Base-by-base conservation (phyloP, 768 basidiomycete genomes). In the Cystofilobasidium capitatum region DNA sequence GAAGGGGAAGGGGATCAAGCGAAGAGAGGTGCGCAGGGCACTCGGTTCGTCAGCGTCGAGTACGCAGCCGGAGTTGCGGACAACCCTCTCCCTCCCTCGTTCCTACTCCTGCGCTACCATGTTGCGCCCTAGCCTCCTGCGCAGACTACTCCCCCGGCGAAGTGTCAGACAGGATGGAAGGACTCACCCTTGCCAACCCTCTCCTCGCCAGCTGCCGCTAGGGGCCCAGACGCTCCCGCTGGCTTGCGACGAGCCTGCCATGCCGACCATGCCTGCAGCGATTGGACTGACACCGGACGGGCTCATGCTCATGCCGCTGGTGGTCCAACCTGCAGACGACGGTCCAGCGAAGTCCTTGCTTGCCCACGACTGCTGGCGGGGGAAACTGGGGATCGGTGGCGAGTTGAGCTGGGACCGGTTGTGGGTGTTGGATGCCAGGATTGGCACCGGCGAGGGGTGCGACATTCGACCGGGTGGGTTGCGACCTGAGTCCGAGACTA, bases 1-100 rank as follows among this genome's bases (percentile, higher is more conserved):
- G 33, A 29, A 36, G 22, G 31, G 35, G 58, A 59, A 22, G 24
- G 42, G 54, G 26, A 39, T 31, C n/a, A 29, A 8, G 72, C 66
- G 33, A 73, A 72, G 22, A 72, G 71, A 70, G 82, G 80, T 66
- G 90, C 84, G 73, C 88, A 82, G 75, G 42, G 58, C 66, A 68
- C 61, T 20, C 61, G 60, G 20, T 57, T 39, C 31, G 62, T 58
- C 66, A 62, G 66, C 26, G 66, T 67, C 44, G 65, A 60, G 10
- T 40, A 26, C 17, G 24, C 26, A 24, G n/a, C 42, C 24, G 55
- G 58, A 6, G 61, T 22, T 35, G 14, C 14, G 31, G 57, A 58
- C 9, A 51, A 24, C n/a, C n/a, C 13, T 9, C 17, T 29, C 10
- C 33, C 33, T 2, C 36, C 13, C 37, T 13, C 20, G 13, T 6